phyloP scores from a whole-genome alignment of 176 grass and related monocot species.

The Oryza meridionalis region DNA sequence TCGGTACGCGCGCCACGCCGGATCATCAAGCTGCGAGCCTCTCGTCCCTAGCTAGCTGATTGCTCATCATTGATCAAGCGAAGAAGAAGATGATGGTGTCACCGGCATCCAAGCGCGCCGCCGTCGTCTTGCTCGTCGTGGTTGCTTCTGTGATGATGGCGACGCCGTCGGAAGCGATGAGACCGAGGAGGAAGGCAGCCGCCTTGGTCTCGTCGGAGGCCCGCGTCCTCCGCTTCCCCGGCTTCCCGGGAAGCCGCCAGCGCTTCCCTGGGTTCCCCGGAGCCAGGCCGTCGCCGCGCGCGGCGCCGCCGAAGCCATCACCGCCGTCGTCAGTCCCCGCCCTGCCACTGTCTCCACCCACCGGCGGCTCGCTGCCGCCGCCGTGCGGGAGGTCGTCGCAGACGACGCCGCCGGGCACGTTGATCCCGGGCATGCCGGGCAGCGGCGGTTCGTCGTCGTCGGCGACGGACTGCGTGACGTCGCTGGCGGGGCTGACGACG shows the following conservation, averaged over 20 bases:
- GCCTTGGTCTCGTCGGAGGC: background rate
- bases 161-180: conserved; percentile 1
- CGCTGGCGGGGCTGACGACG: conserved; percentile 52
- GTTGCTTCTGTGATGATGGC: background rate
- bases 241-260: conserved; percentile 36
- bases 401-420: conserved; percentile 19
- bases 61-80: background rate
- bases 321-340: background rate
- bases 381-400: background rate
- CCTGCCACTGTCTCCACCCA: background rate
- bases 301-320: background rate
- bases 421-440: conserved; percentile 25
- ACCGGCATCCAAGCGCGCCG: background rate
- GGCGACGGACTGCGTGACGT: conserved; percentile 54
- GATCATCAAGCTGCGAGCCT: background rate
- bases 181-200: background rate
- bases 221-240: background rate
- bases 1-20: background rate
- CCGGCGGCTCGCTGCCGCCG: background rate
- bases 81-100: background rate
- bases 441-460: rapidly evolving
- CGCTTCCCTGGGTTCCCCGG: conserved; percentile 40
- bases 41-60: background rate
- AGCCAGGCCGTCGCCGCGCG: background rate
- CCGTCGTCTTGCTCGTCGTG: background rate